Conservation (phyloP, 352 stramenopile genomes). For the Phytophthora palmivora region DNA sequence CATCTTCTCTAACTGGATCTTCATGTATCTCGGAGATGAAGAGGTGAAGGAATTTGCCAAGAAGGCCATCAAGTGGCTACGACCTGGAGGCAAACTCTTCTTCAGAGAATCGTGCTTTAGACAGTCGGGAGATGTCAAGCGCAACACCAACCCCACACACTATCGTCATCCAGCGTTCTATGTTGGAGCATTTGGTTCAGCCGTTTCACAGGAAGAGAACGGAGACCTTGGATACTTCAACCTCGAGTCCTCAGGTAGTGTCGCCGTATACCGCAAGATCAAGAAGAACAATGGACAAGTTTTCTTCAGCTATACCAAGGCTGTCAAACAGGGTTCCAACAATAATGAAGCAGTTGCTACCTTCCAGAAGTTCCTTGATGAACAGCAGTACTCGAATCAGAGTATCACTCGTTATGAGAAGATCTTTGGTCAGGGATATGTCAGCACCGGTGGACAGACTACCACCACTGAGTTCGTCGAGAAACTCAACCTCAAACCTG, state of each 20-base stretch:
- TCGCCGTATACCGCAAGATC: constrained; percentile 71
- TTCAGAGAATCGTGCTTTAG: constrained; percentile 77
- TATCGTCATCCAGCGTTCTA: constrained; percentile 80
- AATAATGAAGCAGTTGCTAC: constrained; percentile 47
- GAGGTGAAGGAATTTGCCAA: constrained; percentile 62
- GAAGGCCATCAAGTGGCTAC: constrained; percentile 72
- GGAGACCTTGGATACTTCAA: constrained; percentile 57
- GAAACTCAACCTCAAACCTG: constrained; percentile 65
- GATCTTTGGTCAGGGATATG: constrained; percentile 78
- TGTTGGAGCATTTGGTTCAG: constrained; percentile 56
- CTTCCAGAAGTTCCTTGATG: constrained; percentile 78
- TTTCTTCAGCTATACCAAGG: constrained; percentile 75
- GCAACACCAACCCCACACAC: constrained; percentile 65
- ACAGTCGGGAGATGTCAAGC: constrained; percentile 71
- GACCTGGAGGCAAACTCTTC: constrained; percentile 68
- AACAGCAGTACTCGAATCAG: constrained; percentile 75
- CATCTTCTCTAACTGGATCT: constrained; percentile 82
- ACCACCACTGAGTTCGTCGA: constrained; percentile 79
- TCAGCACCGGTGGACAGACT: constrained; percentile 69
- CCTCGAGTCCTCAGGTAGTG: constrained; percentile 71
- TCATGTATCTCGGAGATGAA: constrained; percentile 76
- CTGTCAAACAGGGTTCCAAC: constrained; percentile 41
- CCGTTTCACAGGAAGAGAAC: constrained; percentile 50
- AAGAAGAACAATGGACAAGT: constrained; percentile 89
- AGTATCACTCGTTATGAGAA: constrained; percentile 80